Percentiles rank a stretch among this genome's conserved stretches.
phyloP scores from a whole-genome alignment of 1,284 basidiomycete genomes.

The Fomitopsis betulina region DNA sequence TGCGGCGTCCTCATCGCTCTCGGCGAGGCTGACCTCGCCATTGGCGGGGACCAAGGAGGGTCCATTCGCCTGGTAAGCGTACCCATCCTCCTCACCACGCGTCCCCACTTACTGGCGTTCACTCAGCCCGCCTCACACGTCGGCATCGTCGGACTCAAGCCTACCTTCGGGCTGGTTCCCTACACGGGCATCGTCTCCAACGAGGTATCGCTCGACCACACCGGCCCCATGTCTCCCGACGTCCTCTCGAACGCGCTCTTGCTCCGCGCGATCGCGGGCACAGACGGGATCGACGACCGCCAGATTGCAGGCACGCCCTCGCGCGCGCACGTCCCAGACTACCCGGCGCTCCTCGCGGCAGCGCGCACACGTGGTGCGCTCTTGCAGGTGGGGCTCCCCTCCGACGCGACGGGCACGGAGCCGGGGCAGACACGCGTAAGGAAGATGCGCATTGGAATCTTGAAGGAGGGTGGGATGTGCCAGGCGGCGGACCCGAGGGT shows the following conservation, averaged over 20 bases:
- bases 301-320: constrained; percentile 37
- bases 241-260: constrained; percentile 41
- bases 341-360: constrained; percentile 24
- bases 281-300: constrained; percentile 44
- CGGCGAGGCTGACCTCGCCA: constrained; percentile 40
- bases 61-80: constrained; percentile 34
- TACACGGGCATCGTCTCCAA: constrained; percentile 42
- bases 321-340: constrained; percentile 33
- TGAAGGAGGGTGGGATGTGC: constrained; percentile 36
- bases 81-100: background rate
- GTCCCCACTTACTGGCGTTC: background rate
- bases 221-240: constrained; percentile 34
- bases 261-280: constrained; percentile 41
- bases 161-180: constrained; percentile 44
- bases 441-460: constrained; percentile 35
- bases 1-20: constrained; percentile 39
- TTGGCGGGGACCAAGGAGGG: constrained; percentile 46
- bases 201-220: constrained; percentile 37
- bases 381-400: constrained; percentile 15
- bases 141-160: constrained; percentile 46
- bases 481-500: constrained; percentile 32
- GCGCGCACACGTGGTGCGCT: constrained; percentile 14
- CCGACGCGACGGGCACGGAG: constrained; percentile 20
- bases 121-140: constrained; percentile 35
- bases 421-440: constrained; percentile 14